Base-by-base conservation (phyloP, 306 rosid species). In the Sphenostylis stenocarpa region DNA sequence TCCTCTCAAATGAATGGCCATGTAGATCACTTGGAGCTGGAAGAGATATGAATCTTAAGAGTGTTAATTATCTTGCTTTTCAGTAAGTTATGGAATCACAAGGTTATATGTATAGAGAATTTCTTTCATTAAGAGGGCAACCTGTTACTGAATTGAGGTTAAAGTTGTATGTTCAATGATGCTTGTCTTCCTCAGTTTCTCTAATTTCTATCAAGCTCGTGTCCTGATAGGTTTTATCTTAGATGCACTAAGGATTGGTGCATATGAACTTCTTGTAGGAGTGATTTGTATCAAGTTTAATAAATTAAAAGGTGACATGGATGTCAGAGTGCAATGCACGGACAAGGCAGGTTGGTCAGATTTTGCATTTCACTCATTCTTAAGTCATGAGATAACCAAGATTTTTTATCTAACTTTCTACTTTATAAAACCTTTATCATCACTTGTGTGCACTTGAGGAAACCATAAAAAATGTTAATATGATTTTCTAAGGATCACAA, bases 11-110 rank as follows among this genome's bases (percentile, higher is more conserved):
- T 29, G 63, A 7, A 43, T 38, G 76, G 19, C 58, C 48, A 43
- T 7, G 13, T 29, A 57, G 62, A 47, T 77, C 51, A 29, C 57
- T 29, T 61, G 19, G 23, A 74, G 48, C 65, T 14, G 57, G 72
- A 58, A 75, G 76, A 68, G 80, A 67, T 57, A 48, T 3, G 10
- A 31, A 3, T 31, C 34, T 1, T 4, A 31, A 4, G 34, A n/a
- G 48, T 39, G 55, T 47, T 11, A 74, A 45, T 44, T 44, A 56
- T 56, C n/a, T 44, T 66, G 60, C 76, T 67, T 36, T 58, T 60
- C 28, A 67, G 15, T 17, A 28, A 60, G 26, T 36, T 29, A 62
- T 13, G 58, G 49, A 71, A 51, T 51, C 60, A 71, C 44, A 43
- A 39, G 79, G 41, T 5, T 73, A 56, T 26, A 57, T 56, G 41